Conservation (phyloP, 352 stramenopile genomes). For the Phytopythium kandeliae region DNA sequence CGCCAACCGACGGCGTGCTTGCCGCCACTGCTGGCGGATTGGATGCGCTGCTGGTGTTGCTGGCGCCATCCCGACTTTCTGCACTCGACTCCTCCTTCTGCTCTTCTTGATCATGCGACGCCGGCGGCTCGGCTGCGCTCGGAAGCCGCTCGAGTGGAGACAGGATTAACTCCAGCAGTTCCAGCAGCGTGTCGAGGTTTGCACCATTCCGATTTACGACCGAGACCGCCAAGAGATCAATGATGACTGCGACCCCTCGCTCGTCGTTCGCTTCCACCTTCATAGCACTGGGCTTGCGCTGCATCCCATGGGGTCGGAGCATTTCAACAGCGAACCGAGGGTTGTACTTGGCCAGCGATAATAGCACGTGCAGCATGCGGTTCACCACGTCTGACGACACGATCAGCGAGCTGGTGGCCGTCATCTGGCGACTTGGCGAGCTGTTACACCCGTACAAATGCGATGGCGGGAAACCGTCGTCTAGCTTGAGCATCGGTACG, state of each 20-base stretch:
- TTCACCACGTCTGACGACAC: slow-evolving; percentile 85
- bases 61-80: background rate
- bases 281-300: slow-evolving; percentile 8
- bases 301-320: slow-evolving; percentile 62
- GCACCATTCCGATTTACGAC: slow-evolving; percentile 85
- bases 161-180: slow-evolving; percentile 88
- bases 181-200: slow-evolving; percentile 91
- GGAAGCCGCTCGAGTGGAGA: slow-evolving; percentile 80
- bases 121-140: slow-evolving; percentile 16
- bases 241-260: slow-evolving; percentile 55
- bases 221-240: slow-evolving; percentile 87
- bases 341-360: slow-evolving; percentile 89
- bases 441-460: slow-evolving; percentile 47
- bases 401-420: slow-evolving; percentile 7
- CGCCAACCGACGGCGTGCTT: slow-evolving; percentile 2
- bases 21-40: background rate
- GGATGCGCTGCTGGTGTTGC: background rate
- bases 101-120: slow-evolving; percentile 29
- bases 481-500: slow-evolving; percentile 20
- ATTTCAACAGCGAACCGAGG: slow-evolving; percentile 88
- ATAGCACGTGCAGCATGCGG: slow-evolving; percentile 84
- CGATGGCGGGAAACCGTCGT: slow-evolving; percentile 54
- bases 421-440: slow-evolving; percentile 9
- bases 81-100: slow-evolving; percentile 29
- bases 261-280: slow-evolving; percentile 9